These are phyloP conservation scores for Cladorrhinum samala DNA, from an alignment of 495 filamentous ascomycete species.

Conservation along the genomic window DNA sequence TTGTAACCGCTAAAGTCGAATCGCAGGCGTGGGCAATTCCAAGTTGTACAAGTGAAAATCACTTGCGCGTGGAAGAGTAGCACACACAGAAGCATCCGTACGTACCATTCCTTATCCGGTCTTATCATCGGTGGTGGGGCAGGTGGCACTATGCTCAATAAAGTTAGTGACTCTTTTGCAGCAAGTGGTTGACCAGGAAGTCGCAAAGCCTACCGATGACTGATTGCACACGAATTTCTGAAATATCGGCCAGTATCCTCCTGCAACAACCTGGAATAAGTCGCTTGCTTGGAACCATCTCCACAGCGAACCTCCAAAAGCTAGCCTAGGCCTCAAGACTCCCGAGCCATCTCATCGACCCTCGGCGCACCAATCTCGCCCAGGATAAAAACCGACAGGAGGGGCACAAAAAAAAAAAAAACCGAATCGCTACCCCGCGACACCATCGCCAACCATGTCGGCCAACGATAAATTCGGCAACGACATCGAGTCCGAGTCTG, in stretches of 20 bases:
- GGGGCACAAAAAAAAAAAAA: background rate
- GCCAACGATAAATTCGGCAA: slow-evolving; percentile 45
- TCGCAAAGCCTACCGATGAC: background rate
- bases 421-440: slow-evolving; percentile 24
- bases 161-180: background rate
- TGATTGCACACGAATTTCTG: background rate
- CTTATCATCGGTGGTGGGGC: background rate
- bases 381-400: background rate
- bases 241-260: background rate
- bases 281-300: background rate
- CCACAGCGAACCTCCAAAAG: background rate
- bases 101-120: no score
- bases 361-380: background rate
- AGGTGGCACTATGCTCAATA: background rate
- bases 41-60: no score
- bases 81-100: no score
- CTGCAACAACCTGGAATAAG: background rate
- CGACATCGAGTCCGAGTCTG: slow-evolving; percentile 43
- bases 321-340: background rate
- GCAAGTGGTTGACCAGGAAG: background rate
- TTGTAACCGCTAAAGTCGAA: no score
- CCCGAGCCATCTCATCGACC: background rate
- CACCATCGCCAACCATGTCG: slow-evolving; percentile 31
- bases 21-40: no score
- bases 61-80: no score